Percentiles rank a stretch among this genome's conserved stretches.
Conservation (phyloP, 176 grass and related monocot genomes). For the Areca catechu region DNA sequence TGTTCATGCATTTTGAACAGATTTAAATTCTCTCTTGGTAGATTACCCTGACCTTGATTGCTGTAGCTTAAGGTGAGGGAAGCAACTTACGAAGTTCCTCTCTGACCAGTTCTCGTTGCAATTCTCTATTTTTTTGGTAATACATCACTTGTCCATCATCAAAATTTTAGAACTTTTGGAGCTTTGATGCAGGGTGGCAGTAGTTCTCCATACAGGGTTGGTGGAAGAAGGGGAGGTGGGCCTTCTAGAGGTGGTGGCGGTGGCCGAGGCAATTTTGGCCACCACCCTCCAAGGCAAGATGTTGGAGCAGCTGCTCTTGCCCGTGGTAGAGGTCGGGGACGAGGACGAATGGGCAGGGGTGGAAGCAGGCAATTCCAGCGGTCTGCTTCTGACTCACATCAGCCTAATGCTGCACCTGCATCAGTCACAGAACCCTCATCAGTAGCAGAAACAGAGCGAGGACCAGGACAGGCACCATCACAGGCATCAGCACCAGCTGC, state of each 20-base stretch:
- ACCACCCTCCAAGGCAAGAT: conserved; percentile 13
- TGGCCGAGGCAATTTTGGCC: conserved; percentile 18
- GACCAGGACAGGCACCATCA: conserved; percentile 1
- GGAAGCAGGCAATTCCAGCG: not conserved
- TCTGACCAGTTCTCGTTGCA: too few species aligned
- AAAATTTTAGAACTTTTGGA: conserved; percentile 1
- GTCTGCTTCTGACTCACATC: not conserved
- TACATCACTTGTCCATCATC: too few species aligned
- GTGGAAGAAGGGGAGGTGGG: conserved; percentile 10
- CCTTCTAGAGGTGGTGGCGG: conserved; percentile 23
- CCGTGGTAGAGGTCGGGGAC: conserved; percentile 18
- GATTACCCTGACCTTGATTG: too few species aligned
- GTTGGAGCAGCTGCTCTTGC: conserved; percentile 10
- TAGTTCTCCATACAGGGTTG: not conserved
- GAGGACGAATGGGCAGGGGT: conserved; percentile 12
- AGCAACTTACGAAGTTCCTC: too few species aligned
- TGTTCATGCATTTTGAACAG: too few species aligned
- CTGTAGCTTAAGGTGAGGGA: too few species aligned
- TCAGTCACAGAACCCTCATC: not conserved
- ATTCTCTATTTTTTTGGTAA: too few species aligned
- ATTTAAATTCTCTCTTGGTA: too few species aligned
- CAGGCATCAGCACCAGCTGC: conserved; percentile 3
- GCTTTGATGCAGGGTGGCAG: not conserved
- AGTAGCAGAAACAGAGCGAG: not conserved
- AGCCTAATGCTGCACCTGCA: not conserved